Evolutionary conservation across 495 filamentous ascomycete genomes (phyloP), one percentile per base, ranked within the genome.

Genomic region (Penicillium robsamsonii): DNA sequence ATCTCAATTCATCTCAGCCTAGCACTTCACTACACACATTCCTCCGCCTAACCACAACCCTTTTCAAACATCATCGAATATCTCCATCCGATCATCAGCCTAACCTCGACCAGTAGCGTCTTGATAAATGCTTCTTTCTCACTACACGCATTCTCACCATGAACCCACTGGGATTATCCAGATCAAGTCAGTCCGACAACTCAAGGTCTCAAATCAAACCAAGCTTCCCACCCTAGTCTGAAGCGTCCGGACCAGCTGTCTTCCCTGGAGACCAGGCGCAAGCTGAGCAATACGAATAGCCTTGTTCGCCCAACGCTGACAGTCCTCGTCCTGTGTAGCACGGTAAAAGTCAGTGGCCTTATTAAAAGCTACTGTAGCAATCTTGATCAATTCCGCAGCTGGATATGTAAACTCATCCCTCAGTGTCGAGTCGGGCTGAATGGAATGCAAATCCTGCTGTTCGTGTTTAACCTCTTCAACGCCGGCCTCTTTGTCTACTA

Each of bases 331-430:
- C 46, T 85, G 77, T 0, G 73, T 72, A 4, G 61, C 65, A 13
- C 82, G 73, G 56, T 88, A 92, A 42, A 86, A 82, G 57, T 94
- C 90, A 20, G 92, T 79, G 0, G 86, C 86, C 41, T 79, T 82
- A 58, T 95, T 95, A 75, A 94, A 96, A 0, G 86, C 70, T 3
- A 79, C 83, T 0, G 82, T 82, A 1, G 85, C 85, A 29, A 97
- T 81, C 87, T 88, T 92, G 60, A 88, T 84, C 3, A 96, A 72
- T 58, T 96, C 92, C 7, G 82, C 79, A 10, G 70, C 55, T 4
- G 89, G 89, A 63, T 90, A 95, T 3, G 64, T 20, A 9, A 33
- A 46, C 6, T 41, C 31, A 7, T 25, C 17, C 7, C 12, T 20
- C 2, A 42, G 9, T 9, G 20, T 37, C n/a, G 24, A 18, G 0